These are phyloP conservation scores for Eimeria falciformis DNA, from an alignment of 169 alveolate species.

Conservation along the genomic window DNA sequence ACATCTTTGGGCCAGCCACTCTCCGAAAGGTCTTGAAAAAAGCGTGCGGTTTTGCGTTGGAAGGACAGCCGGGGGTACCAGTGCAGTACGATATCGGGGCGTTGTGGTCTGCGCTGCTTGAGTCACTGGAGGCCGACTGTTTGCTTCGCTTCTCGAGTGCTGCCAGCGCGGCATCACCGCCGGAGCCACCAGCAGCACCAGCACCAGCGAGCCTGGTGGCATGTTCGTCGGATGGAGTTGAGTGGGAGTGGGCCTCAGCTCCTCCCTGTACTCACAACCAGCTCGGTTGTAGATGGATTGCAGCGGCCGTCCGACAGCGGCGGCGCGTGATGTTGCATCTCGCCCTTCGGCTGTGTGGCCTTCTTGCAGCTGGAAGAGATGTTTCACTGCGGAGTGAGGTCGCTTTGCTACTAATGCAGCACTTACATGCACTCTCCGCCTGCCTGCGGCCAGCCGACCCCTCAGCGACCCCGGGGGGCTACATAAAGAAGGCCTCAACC, in stretches of 20 bases:
- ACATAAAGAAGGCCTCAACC: not conserved
- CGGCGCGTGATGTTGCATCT: constrained; percentile 16
- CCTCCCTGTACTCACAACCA: constrained; percentile 1
- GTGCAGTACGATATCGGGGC: not conserved
- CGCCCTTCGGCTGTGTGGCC: not conserved
- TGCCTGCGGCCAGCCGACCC: constrained; percentile 31
- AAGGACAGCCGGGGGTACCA: not conserved
- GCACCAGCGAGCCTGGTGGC: not conserved
- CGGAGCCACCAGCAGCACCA: constrained; percentile 11
- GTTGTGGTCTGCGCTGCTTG: constrained; percentile 50
- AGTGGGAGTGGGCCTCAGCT: not conserved
- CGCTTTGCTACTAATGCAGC: constrained; percentile 45
- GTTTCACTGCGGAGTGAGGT: not conserved
- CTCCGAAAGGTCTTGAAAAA: not conserved
- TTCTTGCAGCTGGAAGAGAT: constrained; percentile 20
- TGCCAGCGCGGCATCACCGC: constrained; percentile 10
- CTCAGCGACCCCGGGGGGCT: not conserved
- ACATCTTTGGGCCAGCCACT: not conserved
- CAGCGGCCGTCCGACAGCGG: constrained; percentile 5
- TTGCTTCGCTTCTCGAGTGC: constrained; percentile 25
- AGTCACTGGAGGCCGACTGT: constrained; percentile 41
- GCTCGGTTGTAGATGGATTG: not conserved
- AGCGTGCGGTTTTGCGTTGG: not conserved
- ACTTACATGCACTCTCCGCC: constrained; percentile 20
- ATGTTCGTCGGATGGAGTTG: not conserved